Evolutionary conservation across 192 early-diverging fungal species (phyloP), one percentile per base, ranked within the genome.

Genomic region (Backusella tarrabulga): DNA sequence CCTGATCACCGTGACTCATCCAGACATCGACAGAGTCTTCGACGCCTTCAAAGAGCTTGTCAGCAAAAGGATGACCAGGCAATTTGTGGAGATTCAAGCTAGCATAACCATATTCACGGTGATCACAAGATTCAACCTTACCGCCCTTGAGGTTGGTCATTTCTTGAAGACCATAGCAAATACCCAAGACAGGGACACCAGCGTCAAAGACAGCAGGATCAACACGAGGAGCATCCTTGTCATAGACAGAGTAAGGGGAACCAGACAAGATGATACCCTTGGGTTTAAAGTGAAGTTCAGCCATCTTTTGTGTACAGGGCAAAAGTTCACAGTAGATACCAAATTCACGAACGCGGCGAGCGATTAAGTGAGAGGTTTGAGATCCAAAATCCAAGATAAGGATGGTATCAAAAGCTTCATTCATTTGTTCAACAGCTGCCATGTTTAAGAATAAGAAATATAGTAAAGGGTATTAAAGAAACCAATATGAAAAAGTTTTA

Each of bases 371-470:
- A 15, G 97, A 97, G 88, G 97, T 98, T 87, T 99, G 98, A 38
- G 96, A 97, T 77, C 98, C 98, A 91, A 98, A 98, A 88, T 99
- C 98, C 76, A 99, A 89, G 86, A 99, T 99, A 76, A 99, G 92
- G 86, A 99, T 92, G 76, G 96, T 97, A 83, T 99, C 96, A 81
- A 95, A 96, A 80, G 94, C 85, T 76, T 91, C 88, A 82, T 93
- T 89, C 77, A 96, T 92, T 77, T 93, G 87, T 50, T 72, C 35
- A 35, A 68, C 71, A 50, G 40, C 14, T 32, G 71, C n/a, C 71
- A 72, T 72, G 41, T 2, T 44, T 72, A 71, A n/a, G 32, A 71
- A 72, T 34, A 63, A 68, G 46, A 72, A 50, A 72, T 46, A 40
- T 26, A 46, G 29, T 26, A 32, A 50, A 72, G 23, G 29, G 41